phyloP scores from a whole-genome alignment of 768 basidiomycete species.

The Terana coerulea region DNA sequence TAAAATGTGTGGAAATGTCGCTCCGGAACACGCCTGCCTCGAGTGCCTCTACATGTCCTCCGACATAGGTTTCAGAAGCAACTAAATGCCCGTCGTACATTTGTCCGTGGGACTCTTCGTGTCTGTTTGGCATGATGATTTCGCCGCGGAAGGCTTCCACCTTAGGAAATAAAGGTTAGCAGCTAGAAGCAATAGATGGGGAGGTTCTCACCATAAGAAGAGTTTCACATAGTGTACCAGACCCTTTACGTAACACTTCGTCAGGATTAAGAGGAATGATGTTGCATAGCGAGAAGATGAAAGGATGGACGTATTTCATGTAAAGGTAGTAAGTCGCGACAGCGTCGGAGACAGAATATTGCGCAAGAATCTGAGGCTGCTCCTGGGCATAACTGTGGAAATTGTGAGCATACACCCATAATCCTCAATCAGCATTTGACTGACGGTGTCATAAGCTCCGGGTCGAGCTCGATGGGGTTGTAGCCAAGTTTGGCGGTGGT shows the following conservation, averaged over 20 bases:
- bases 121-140: slow-evolving; percentile 97
- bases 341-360: slow-evolving; percentile 99
- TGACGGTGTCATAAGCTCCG: slow-evolving; percentile 98
- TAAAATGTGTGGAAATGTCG: slow-evolving; percentile 94
- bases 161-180: slow-evolving; percentile 48
- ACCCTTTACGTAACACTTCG: slow-evolving; percentile 93
- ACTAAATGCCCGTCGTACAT: slow-evolving; percentile 97
- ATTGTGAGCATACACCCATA: not conserved
- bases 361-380: slow-evolving; percentile 89
- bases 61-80: slow-evolving; percentile 96
- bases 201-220: slow-evolving; percentile 79
- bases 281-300: slow-evolving; percentile 98
- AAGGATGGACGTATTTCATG: slow-evolving; percentile 99
- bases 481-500: slow-evolving; percentile 96
- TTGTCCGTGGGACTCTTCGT: slow-evolving; percentile 87
- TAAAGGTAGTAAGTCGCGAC: slow-evolving; percentile 99
- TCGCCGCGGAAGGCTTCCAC: slow-evolving; percentile 90
- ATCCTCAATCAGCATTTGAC: slow-evolving; percentile 27
- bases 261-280: slow-evolving; percentile 97
- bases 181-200: not conserved
- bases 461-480: slow-evolving; percentile 94
- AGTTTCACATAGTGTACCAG: slow-evolving; percentile 95
- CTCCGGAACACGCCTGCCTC: slow-evolving; percentile 98
- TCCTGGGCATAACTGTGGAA: slow-evolving; percentile 89
- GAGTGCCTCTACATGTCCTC: slow-evolving; percentile 96